These are phyloP conservation scores for Boletus vinaceobasis DNA, from an alignment of 768 basidiomycete genomes.

Conservation along the genomic window DNA sequence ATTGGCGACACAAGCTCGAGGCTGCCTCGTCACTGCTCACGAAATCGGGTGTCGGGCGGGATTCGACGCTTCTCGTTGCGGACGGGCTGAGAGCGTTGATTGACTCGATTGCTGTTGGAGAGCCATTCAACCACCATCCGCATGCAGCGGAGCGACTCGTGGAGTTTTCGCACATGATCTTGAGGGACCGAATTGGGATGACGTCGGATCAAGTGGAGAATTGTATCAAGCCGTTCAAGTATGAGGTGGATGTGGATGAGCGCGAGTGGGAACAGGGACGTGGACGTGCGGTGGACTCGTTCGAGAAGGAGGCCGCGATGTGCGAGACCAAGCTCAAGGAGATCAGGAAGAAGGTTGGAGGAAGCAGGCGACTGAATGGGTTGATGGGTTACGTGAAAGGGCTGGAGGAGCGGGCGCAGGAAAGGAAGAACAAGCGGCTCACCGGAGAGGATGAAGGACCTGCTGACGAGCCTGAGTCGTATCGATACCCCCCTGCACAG, in stretches of 20 bases:
- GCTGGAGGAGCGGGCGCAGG: slow-evolving; percentile 74
- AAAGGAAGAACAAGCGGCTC: slow-evolving; percentile 53
- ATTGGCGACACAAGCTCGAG: slow-evolving; percentile 96
- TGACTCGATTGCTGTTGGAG: slow-evolving; percentile 81
- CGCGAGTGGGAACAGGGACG: slow-evolving; percentile 91
- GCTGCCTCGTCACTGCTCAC: slow-evolving; percentile 91
- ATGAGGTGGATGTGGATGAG: slow-evolving; percentile 92
- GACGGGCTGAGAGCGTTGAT: slow-evolving; percentile 89
- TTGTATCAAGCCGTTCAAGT: slow-evolving; percentile 99
- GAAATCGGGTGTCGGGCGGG: slow-evolving; percentile 93
- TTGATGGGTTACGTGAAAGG: slow-evolving; percentile 79
- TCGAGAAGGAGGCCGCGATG: slow-evolving; percentile 79
- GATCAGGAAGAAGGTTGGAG: slow-evolving; percentile 86
- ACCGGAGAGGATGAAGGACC: slow-evolving; percentile 37
- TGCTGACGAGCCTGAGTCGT: slow-evolving; percentile 60
- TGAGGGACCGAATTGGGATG: slow-evolving; percentile 88
- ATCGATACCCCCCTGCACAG: slow-evolving; percentile 88
- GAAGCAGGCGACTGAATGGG: slow-evolving; percentile 69
- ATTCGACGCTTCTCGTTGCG: slow-evolving; percentile 90
- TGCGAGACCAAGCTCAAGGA: slow-evolving; percentile 86
- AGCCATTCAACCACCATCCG: slow-evolving; percentile 92
- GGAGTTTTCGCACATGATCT: slow-evolving; percentile 88
- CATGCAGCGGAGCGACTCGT: slow-evolving; percentile 84
- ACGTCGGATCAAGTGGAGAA: slow-evolving; percentile 99
- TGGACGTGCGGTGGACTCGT: slow-evolving; percentile 67